Conservation (phyloP, 805 yeast species). For the Lipomyces lipofer region DNA sequence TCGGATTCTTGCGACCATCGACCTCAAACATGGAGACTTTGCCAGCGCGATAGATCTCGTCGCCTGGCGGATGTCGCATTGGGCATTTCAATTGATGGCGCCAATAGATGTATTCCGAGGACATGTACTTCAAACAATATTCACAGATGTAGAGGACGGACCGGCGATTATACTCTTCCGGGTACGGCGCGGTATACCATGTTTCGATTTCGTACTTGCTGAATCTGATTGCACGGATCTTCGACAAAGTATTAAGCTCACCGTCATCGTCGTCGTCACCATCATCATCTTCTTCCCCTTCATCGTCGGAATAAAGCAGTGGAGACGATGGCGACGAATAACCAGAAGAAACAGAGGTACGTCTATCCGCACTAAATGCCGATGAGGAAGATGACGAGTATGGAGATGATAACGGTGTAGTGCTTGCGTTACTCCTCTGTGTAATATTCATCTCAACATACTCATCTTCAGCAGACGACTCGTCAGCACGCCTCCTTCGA, state of each 20-base stretch:
- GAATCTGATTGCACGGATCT: constrained; percentile 66
- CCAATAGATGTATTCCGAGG: constrained; percentile 61
- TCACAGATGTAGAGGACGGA: constrained; percentile 75
- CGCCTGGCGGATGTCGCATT: constrained; percentile 79
- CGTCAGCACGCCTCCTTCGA: not conserved
- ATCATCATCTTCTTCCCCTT: constrained; percentile 2
- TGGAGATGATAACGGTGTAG: not conserved
- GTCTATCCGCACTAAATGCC: not conserved
- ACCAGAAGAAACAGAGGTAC: not conserved
- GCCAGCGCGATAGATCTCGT: constrained; percentile 80
- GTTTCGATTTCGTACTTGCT: constrained; percentile 76
- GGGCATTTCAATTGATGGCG: constrained; percentile 78
- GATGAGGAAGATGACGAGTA: not conserved
- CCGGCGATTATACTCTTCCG: constrained; percentile 72
- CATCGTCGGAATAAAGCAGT: not conserved
- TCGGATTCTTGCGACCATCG: constrained; percentile 81
- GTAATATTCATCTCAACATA: not conserved
- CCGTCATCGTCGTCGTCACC: constrained; percentile 13
- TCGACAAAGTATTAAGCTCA: constrained; percentile 40
- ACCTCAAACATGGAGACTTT: constrained; percentile 79
- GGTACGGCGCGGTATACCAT: constrained; percentile 93
- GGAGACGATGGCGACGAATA: not conserved
- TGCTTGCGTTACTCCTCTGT: not conserved
- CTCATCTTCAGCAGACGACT: not conserved
- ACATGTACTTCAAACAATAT: constrained; percentile 76